Evolutionary conservation across 352 stramenopile genomes (phyloP).

Genomic region (Phytophthora idaei): DNA sequence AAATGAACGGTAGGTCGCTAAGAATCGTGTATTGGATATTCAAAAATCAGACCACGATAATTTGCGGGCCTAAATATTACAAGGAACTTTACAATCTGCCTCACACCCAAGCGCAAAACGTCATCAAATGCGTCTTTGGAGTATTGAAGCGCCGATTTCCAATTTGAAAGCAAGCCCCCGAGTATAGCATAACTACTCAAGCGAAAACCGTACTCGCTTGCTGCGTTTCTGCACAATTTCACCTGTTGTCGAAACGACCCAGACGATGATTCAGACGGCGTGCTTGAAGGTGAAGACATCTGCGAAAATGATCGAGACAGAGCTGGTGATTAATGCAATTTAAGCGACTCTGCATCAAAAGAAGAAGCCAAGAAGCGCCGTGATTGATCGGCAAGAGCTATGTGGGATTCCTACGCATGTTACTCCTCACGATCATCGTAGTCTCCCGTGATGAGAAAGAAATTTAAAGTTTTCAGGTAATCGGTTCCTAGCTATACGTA

Average conservation of each 20-base stretch:
- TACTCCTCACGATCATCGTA: too few species aligned
- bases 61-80: constrained; percentile 18
- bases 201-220: constrained; percentile 19
- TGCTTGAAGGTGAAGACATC: neutral
- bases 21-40: neutral
- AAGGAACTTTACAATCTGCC: constrained; percentile 30
- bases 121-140: constrained; percentile 25
- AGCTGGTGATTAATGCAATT: neutral
- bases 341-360: neutral
- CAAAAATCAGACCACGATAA: too few species aligned
- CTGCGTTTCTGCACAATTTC: constrained; percentile 24
- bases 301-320: neutral
- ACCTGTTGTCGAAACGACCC: constrained; percentile 7
- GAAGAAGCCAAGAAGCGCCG: constrained; percentile 6
- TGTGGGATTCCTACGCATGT: constrained; percentile 19
- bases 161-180: neutral
- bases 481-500: too few species aligned
- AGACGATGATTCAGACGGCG: constrained; percentile 1
- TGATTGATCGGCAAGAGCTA: constrained; percentile 14
- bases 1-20: constrained; percentile 9
- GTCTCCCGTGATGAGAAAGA: too few species aligned
- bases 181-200: constrained; percentile 13
- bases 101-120: constrained; percentile 24
- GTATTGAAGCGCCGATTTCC: constrained; percentile 24
- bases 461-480: neutral